Evolutionary conservation across 352 stramenopile genomes (phyloP), one percentile per base, ranked within the genome.

Genomic region (Globisporangium echinulatum): DNA sequence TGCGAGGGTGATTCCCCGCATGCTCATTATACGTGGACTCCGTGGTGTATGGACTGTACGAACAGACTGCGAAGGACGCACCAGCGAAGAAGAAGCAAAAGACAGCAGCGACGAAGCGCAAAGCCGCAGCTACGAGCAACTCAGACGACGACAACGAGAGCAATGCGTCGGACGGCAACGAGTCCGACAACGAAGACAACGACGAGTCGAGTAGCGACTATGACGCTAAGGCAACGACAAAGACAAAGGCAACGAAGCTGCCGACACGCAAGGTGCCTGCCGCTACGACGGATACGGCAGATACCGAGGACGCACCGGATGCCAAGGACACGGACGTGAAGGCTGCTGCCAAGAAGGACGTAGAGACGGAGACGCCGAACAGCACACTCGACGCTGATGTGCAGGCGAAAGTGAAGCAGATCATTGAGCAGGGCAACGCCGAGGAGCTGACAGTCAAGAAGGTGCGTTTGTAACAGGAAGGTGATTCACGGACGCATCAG

Each of bases 381-480:
- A 74, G 37, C 42, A 52, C 61, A 51, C 62, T 92, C 59, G 69
- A 66, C 25, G 70, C 63, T 0, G 78, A 88, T 36, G 64, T 90
- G 11, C 70, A 76, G 58, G 74, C 66, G 39, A 89, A 89, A 52
- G 73, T 94, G 55, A 71, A 82, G 64, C 73, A 90, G 48, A 94
- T 94, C 67, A 90, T 94, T 46, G 77, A 76, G 4, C 68, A 85
- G 38, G 84, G 84, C 46, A 74, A 94, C 53, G 75, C 80, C 3
- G 78, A 92, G 54, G 77, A 91, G 55, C 70, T 94, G 49, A 94
- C 84, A n/a, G 70, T 92, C 37, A 94, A 94, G 53, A 87, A 87
- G 75, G 84, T 93, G 62, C 17, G 57, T 52, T 9, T 19, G 25
- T 25, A 25, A 25, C 25, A 25, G 25, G 25, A 25, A 25, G 25